Conservation (phyloP, 805 yeast species). For the Yarrowia sp. region DNA sequence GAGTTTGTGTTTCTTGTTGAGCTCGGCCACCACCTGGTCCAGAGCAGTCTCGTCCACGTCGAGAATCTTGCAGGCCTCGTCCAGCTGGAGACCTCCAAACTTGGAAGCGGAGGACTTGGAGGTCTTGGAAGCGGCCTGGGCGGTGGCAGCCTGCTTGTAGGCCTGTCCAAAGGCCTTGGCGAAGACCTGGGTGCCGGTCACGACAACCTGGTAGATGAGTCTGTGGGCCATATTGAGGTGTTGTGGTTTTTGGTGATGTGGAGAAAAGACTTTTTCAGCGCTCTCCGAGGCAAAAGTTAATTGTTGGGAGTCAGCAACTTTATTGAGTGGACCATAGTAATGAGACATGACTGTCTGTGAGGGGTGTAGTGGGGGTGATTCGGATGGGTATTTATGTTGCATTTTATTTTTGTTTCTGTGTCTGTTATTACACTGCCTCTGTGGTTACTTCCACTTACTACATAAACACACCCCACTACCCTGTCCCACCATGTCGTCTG, state of each 20-base stretch:
- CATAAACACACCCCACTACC: not conserved
- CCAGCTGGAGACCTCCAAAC: constrained; percentile 76
- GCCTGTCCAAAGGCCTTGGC: constrained; percentile 97
- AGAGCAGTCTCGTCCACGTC: constrained; percentile 63
- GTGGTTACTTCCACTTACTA: too few species aligned
- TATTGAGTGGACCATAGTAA: too few species aligned
- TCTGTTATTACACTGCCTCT: too few species aligned
- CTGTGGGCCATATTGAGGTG: constrained; percentile 68
- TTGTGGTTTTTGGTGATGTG: not conserved
- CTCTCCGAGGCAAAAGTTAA: not conserved
- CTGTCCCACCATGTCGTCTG: not conserved
- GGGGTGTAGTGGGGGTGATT: too few species aligned
- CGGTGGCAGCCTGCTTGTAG: constrained; percentile 90
- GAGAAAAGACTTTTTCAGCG: constrained; percentile 7
- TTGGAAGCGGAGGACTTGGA: constrained; percentile 45
- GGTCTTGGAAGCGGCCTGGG: constrained; percentile 68
- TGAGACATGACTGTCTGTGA: too few species aligned
- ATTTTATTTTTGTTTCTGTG: not conserved
- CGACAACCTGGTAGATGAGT: constrained; percentile 79
- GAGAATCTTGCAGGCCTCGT: constrained; percentile 88
- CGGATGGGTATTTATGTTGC: not conserved
- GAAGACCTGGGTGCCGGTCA: constrained; percentile 93
- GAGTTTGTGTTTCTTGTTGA: constrained; percentile 19
- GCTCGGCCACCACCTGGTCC: constrained; percentile 14
- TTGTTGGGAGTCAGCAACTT: not conserved